These are phyloP conservation scores for Cicer pinnatifidum DNA, from an alignment of 306 rosid species.

Conservation along the genomic window DNA sequence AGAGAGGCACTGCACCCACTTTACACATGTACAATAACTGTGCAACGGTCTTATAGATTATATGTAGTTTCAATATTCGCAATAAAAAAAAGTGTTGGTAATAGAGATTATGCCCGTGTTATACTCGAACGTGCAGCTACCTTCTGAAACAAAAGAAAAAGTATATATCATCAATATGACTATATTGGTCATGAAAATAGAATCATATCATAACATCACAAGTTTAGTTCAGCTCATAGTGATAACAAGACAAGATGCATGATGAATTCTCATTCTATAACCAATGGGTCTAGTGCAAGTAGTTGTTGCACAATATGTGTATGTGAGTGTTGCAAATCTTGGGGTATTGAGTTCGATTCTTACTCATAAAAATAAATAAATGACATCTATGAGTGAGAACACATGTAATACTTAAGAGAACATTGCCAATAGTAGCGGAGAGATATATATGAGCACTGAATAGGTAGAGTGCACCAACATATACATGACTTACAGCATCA, in stretches of 20 bases:
- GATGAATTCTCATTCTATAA: neutral
- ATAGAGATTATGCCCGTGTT: constrained; percentile 29
- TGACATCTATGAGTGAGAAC: neutral
- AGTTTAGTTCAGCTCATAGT: neutral
- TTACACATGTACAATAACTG: constrained; percentile 44
- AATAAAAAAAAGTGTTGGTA: neutral
- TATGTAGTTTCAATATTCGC: constrained; percentile 16
- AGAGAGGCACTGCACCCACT: no score
- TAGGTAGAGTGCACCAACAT: no score
- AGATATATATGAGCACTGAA: neutral
- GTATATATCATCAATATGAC: constrained; percentile 15
- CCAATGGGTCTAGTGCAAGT: neutral
- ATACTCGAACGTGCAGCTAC: constrained; percentile 39
- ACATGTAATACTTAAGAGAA: neutral
- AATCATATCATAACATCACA: neutral
- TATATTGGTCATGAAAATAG: neutral
- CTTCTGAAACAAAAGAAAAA: constrained; percentile 34
- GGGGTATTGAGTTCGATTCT: no score
- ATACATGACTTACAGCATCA: no score
- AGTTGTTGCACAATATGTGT: no score
- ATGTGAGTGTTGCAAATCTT: no score
- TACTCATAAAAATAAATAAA: neutral
- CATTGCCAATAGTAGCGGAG: neutral
- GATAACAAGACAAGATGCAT: neutral
- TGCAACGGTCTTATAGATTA: constrained; percentile 22